Base-by-base conservation (phyloP, 345 rosid genomes). In the Toxicodendron radicans region DNA sequence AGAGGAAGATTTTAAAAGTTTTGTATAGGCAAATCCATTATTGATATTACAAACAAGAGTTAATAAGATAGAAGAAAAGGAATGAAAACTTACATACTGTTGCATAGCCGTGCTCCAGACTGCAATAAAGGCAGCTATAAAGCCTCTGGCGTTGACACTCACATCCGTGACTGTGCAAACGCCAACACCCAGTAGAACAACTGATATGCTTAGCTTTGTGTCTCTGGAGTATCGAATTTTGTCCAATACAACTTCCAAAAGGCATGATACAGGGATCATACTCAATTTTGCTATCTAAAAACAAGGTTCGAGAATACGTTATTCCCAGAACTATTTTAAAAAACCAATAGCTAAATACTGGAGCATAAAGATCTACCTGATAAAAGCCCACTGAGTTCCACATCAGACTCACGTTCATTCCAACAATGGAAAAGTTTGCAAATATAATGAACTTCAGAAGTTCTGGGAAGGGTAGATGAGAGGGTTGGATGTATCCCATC, bases 381-480 rank as follows among this genome's bases (percentile, higher is more conserved):
- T 94, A 94, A 81, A 94, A 94, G 24, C 99, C 99, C 35, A 95
- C 99, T 30, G 98, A 95, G 83, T 95, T 95, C 98, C 97, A 95
- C 99, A 95, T 91, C 63, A 95, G 84, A 82, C 98, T 95, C 57
- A 95, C 98, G 64, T 95, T 95, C 99, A 95, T 95, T 79, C 99
- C 99, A 83, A 95, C 99, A n/a, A 95, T 93, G 11, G 99, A 95
- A 82, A 90, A 92, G 79, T 95, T 95, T 7, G 97, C 98, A 78
- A 92, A 89, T 35, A 93, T 10, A 75, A 95, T 86, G 65, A 95
- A 95, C 69, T 90, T 95, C 74, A 90, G 73, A 83, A 91, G 96
- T 81, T 95, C 98, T 7, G 76, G 68, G 32, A 91, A 72, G 21
- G 98, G 99, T 62, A 95, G 92, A 84, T 92, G 96, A 79, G 97